These are phyloP conservation scores for Apiospora sp. DNA, from an alignment of 2,329 filamentous ascomycete genomes.

Conservation along the genomic window DNA sequence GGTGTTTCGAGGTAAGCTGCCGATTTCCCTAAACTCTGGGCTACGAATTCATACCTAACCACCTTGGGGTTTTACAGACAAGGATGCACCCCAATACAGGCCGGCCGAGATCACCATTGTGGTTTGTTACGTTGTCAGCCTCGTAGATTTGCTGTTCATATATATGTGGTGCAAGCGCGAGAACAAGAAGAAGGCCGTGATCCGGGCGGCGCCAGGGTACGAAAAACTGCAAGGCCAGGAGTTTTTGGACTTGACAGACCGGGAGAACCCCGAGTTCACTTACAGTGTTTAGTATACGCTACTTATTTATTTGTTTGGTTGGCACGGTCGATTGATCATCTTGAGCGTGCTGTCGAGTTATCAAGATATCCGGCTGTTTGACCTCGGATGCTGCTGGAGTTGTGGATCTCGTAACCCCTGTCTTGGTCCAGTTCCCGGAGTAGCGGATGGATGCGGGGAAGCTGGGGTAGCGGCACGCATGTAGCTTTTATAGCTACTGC, in stretches of 20 bases:
- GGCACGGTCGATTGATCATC: not conserved
- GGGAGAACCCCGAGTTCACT: conserved; percentile 70
- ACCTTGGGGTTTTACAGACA: conserved; percentile 45
- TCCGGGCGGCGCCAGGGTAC: conserved; percentile 63
- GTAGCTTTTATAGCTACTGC: not conserved
- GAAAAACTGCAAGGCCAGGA: conserved; percentile 71
- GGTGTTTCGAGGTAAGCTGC: conserved; percentile 24
- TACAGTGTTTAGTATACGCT: conserved; percentile 56
- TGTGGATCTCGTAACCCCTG: conserved; percentile 13
- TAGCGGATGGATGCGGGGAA: conserved; percentile 30
- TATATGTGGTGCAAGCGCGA: conserved; percentile 66
- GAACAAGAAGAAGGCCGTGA: conserved; percentile 65
- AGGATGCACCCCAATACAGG: conserved; percentile 66
- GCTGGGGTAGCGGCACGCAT: not conserved
- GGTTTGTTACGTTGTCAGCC: conserved; percentile 61
- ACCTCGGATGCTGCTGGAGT: conserved; percentile 18
- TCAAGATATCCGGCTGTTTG: not conserved
- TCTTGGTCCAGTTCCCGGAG: conserved; percentile 12
- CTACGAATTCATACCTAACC: not conserved
- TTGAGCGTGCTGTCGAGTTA: not conserved
- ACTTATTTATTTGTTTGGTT: not conserved
- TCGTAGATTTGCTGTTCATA: conserved; percentile 66
- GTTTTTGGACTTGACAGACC: conserved; percentile 71
- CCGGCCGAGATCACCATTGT: conserved; percentile 71
- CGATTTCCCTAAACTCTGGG: not conserved